Conservation (phyloP, 768 basidiomycete genomes). For the Suillus discolor region DNA sequence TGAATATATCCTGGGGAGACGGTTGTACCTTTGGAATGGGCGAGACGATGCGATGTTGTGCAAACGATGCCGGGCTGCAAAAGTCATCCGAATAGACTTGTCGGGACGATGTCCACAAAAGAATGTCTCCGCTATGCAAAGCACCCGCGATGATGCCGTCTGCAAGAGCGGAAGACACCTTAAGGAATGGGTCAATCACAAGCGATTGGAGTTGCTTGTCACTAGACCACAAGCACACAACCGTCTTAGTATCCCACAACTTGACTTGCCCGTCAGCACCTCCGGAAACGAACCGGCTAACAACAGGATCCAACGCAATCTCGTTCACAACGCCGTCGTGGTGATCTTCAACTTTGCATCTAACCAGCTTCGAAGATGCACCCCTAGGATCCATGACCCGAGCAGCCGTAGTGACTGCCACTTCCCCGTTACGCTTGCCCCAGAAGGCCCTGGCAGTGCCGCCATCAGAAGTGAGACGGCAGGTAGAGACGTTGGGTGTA, state of each 20-base stretch:
- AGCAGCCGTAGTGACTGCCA: conserved; percentile 59
- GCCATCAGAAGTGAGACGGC: conserved; percentile 60
- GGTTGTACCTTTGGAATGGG: conserved; percentile 27
- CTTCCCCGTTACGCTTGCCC: conserved; percentile 72
- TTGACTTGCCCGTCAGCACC: conserved; percentile 70
- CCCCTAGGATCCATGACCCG: conserved; percentile 59
- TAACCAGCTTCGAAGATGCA: conserved; percentile 45
- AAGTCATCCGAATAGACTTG: conserved; percentile 10
- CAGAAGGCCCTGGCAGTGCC: conserved; percentile 69
- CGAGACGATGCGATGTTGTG: conserved; percentile 38
- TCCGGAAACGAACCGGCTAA: conserved; percentile 48
- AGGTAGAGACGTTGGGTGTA: conserved; percentile 63
- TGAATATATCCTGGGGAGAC: conserved; percentile 1
- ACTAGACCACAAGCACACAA: conserved; percentile 68
- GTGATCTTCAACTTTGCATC: conserved; percentile 56
- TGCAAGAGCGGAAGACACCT: conserved; percentile 47
- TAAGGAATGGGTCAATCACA: conserved; percentile 52
- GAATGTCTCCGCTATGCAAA: conserved; percentile 56
- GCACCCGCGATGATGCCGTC: conserved; percentile 52
- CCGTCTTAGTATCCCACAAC: conserved; percentile 64
- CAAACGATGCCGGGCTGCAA: conserved; percentile 20
- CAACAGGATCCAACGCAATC: conserved; percentile 49
- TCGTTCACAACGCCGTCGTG: conserved; percentile 65
- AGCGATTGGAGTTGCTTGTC: conserved; percentile 35
- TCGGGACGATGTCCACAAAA: conserved; percentile 43